These are phyloP conservation scores for Rosellinia necatrix DNA, from an alignment of 2,329 filamentous ascomycete species.

Conservation along the genomic window DNA sequence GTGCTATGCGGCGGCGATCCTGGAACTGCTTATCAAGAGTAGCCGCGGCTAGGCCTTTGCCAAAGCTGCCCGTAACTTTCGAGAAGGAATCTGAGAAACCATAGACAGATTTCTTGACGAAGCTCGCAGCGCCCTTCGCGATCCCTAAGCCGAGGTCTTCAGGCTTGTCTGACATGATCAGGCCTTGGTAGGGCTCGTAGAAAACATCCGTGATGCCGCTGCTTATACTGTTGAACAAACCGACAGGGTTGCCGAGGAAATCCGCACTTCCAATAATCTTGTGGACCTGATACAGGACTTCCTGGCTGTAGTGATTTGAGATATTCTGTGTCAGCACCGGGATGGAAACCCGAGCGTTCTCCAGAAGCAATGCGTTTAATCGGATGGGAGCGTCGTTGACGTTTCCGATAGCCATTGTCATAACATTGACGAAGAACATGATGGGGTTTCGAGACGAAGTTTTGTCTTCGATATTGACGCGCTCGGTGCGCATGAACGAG, in stretches of 20 bases:
- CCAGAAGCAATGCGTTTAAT: slow-evolving; percentile 90
- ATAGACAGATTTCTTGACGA: slow-evolving; percentile 98
- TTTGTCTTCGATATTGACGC: slow-evolving; percentile 94
- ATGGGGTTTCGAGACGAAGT: slow-evolving; percentile 88
- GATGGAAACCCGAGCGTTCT: slow-evolving; percentile 91
- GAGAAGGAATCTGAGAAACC: slow-evolving; percentile 97
- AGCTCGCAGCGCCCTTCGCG: slow-evolving; percentile 93
- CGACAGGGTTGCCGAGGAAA: slow-evolving; percentile 96
- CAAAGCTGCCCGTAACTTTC: slow-evolving; percentile 96
- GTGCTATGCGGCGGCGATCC: slow-evolving; percentile 90
- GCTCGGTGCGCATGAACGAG: slow-evolving; percentile 95
- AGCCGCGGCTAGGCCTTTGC: slow-evolving; percentile 92
- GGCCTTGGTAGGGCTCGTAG: slow-evolving; percentile 97
- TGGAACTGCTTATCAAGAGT: slow-evolving; percentile 99
- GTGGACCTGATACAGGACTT: slow-evolving; percentile 93
- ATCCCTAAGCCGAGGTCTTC: slow-evolving; percentile 95
- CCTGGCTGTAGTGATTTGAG: slow-evolving; percentile 94
- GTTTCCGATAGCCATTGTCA: slow-evolving; percentile 99
- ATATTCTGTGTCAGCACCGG: slow-evolving; percentile 83
- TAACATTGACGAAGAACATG: slow-evolving; percentile 98
- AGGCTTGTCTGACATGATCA: slow-evolving; percentile 93
- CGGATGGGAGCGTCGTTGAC: slow-evolving; percentile 96
- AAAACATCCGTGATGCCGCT: slow-evolving; percentile 98
- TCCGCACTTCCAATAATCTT: slow-evolving; percentile 96
- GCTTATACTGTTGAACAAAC: slow-evolving; percentile 96